These are phyloP conservation scores for Amaranthus tricolor DNA, from an alignment of 179 eudicot genomes.

Conservation along the genomic window DNA sequence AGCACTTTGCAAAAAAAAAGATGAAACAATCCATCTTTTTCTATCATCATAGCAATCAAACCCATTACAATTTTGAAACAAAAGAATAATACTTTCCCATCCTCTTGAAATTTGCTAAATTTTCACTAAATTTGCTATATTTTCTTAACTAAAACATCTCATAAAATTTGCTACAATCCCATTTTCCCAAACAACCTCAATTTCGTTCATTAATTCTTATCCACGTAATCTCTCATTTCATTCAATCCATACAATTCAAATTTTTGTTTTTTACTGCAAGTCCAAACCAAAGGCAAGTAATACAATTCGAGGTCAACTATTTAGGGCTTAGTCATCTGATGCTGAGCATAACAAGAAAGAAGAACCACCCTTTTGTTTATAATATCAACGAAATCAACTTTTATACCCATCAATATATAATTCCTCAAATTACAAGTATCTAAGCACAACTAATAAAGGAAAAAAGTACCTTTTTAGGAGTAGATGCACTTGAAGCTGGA, in stretches of 20 bases:
- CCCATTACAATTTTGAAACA: background rate
- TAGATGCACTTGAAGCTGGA: slow-evolving; percentile 14
- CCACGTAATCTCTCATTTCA: too few species aligned
- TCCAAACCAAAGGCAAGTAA: background rate
- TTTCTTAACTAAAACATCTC: too few species aligned
- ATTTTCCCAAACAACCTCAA: too few species aligned
- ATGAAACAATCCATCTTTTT: background rate
- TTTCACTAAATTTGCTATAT: background rate
- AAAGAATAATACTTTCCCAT: background rate
- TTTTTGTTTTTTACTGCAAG: too few species aligned
- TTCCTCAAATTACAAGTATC: background rate
- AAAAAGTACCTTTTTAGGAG: slow-evolving; percentile 47
- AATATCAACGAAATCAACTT: background rate
- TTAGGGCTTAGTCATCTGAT: background rate
- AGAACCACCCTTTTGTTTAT: background rate
- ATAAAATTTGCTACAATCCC: too few species aligned
- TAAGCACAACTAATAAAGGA: background rate
- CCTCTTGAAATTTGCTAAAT: background rate
- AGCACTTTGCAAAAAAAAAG: background rate
- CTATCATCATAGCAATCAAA: slow-evolving; percentile 2
- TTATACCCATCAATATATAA: background rate
- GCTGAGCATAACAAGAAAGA: background rate
- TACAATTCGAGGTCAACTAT: background rate
- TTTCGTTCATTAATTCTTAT: too few species aligned
- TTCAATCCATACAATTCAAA: too few species aligned